Base-by-base conservation (phyloP, 2,329 filamentous ascomycete species). In the Colletotrichum sp. region DNA sequence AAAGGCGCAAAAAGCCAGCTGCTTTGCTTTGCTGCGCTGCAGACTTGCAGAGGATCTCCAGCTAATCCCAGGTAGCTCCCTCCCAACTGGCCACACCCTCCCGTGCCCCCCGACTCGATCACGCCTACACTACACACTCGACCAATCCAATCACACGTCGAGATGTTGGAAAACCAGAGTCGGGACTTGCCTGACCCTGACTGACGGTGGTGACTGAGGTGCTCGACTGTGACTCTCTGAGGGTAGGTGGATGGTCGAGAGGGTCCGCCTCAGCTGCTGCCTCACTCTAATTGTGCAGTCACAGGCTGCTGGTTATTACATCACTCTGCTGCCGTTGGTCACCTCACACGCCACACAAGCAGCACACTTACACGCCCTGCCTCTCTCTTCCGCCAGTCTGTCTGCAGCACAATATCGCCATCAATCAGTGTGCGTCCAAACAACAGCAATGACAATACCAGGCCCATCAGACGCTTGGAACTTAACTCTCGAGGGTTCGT, bases 41-140 rank as follows among this genome's bases (percentile, higher is more conserved):
- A 28, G 55, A 32, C 71, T 16, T 76, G 63, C 57, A 72, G 73
- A 76, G 63, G 69, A 76, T 76, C 73, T 72, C 73, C 69, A 68
- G 70, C 73, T 68, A 68, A 67, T 49, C 24, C 30, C 49, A 72
- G 52, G n/a, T 39, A 71, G 72, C 34, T 28, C 72, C 72, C 72
- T 66, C 30, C 60, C 52, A 52, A 32, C 49, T 66, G 36, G 72
- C 36, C 52, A 71, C 72, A 71, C 73, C 62, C 63, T 57, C 62
- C 63, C 24, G 6, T 28, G 55, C 13, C 32, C 32, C 60, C n/a
- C 57, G 28, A 30, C 39, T 59, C 68, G 39, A 59, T 59, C 73
- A 68, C 52, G 62, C 62, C 68, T 39, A 49, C 44, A 49, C 44
- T n/a, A 49, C 44, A 49, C 44, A 49, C 26, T 30, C 18, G 57